Percentiles rank a stretch among this genome's conserved stretches.
These are phyloP conservation scores for Umbelopsis sp. DNA, from an alignment of 192 early-diverging fungal genomes.

Conservation along the genomic window DNA sequence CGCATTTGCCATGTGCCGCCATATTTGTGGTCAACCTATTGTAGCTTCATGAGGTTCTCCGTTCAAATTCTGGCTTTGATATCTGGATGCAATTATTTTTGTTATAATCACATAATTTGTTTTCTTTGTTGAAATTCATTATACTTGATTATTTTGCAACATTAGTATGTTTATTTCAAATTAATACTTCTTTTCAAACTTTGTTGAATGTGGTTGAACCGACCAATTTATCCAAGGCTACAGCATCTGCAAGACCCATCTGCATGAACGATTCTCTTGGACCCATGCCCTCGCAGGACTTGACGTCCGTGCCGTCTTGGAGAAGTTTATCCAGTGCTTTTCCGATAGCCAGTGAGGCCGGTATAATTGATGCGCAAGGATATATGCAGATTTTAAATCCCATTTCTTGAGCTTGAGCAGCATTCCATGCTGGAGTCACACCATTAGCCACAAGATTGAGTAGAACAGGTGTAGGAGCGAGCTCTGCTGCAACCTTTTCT, in stretches of 20 bases:
- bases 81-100: too few relatives aligned
- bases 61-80: too few relatives aligned
- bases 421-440: slow-evolving; percentile 26
- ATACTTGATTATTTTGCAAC: neutral
- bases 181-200: neutral
- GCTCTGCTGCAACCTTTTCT: neutral
- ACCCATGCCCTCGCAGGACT: slow-evolving; percentile 15
- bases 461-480: slow-evolving; percentile 22
- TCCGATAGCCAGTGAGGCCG: slow-evolving; percentile 25
- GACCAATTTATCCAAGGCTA: neutral
- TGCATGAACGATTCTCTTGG: slow-evolving; percentile 29
- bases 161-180: neutral
- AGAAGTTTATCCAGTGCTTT: slow-evolving; percentile 25
- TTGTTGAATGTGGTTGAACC: neutral
- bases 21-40: too few relatives aligned
- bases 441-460: slow-evolving; percentile 27
- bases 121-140: too few relatives aligned
- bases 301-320: slow-evolving; percentile 19
- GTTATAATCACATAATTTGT: too few relatives aligned
- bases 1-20: too few relatives aligned
- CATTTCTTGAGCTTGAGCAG: slow-evolving; percentile 24
- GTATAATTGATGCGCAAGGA: slow-evolving; percentile 19
- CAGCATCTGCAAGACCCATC: slow-evolving; percentile 22
- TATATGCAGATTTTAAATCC: slow-evolving; percentile 23
- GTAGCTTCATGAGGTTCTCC: too few relatives aligned